Base-by-base conservation (phyloP, 2,329 filamentous ascomycete genomes). In the Colletotrichum sp. region DNA sequence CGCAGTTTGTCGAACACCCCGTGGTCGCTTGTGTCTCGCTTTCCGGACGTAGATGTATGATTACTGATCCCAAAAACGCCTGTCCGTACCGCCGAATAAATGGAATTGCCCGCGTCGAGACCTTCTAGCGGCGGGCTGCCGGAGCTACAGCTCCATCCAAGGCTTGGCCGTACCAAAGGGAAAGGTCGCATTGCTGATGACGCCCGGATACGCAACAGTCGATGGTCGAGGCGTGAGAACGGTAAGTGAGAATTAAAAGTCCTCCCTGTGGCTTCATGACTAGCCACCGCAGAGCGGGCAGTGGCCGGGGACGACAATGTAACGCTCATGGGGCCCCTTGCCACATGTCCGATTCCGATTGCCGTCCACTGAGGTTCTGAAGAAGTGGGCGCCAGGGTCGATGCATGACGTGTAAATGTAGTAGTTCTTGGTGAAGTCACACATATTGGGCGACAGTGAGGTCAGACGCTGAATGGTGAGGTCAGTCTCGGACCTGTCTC, bases 371-470 rank as follows among this genome's bases (percentile, higher is more conserved):
- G 91, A 91, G 3, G 92, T 94, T 77, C 90, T 89, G 82, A 94
- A 93, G 84, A 94, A 95, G 83, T 95, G 94, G 18, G 90, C 88
- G 55, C 91, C 91, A 1, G 93, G 93, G 80, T 95, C 92, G 72
- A 89, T 84, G 81, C 94, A 95, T 58, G 90, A 89, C 73, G 92
- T 92, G 85, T 95, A 95, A 83, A 95, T 92, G 84, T 94, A 95
- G 83, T 93, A 95, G 84, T 94, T 94, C 80, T 93, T 94, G 80
- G 92, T 93, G 81, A 93, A 94, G 82, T 91, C 87, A 81, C 90
- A 92, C 90, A 92, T 91, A 74, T 32, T 86, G 80, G 73, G 36
- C 67, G 55, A 58, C 30, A 4, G 18, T 32, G 34, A 14, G 28
- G 21, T 55, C 32, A 58, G 34, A 43, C n/a, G 58, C 55, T 58